phyloP scores from a whole-genome alignment of 2,329 filamentous ascomycete species.

The Aspergillus amoenus region DNA sequence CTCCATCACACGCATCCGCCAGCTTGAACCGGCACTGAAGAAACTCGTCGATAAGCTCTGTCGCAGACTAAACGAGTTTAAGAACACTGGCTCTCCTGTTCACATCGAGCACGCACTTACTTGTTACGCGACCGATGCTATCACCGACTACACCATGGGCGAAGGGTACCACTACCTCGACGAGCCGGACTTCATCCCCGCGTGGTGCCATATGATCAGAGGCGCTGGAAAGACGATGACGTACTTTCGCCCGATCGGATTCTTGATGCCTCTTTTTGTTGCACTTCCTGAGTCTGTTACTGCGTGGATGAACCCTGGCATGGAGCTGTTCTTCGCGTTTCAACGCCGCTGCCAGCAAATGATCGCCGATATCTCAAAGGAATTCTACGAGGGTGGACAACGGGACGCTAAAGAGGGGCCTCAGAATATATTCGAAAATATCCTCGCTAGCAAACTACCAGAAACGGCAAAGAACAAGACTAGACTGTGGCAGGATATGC shows the following conservation, averaged over 20 bases:
- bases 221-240: slow-evolving; percentile 21
- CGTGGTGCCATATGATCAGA: slow-evolving; percentile 29
- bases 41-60: slow-evolving; percentile 26
- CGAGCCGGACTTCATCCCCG: slow-evolving; percentile 28
- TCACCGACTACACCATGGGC: slow-evolving; percentile 45
- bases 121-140: slow-evolving; percentile 47
- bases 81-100: slow-evolving; percentile 17
- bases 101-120: slow-evolving; percentile 34
- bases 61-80: slow-evolving; percentile 21
- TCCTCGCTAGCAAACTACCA: slow-evolving; percentile 28
- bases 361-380: slow-evolving; percentile 14
- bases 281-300: slow-evolving; percentile 20
- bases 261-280: slow-evolving; percentile 21
- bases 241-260: slow-evolving; percentile 24
- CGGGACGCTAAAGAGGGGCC: not conserved
- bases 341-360: slow-evolving; percentile 16
- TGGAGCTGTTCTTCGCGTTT: slow-evolving; percentile 20
- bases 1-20: slow-evolving; percentile 28
- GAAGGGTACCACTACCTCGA: slow-evolving; percentile 32
- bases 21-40: slow-evolving; percentile 24
- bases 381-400: slow-evolving; percentile 3
- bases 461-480: slow-evolving; percentile 34
- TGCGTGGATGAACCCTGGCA: slow-evolving; percentile 22
- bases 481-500: slow-evolving; percentile 32
- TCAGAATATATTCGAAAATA: slow-evolving; percentile 33